Evolutionary conservation across 1,139 yeast genomes (phyloP), one percentile per base, ranked within the genome.

Genomic region (Nakaseomyces kungkrabaensis): DNA sequence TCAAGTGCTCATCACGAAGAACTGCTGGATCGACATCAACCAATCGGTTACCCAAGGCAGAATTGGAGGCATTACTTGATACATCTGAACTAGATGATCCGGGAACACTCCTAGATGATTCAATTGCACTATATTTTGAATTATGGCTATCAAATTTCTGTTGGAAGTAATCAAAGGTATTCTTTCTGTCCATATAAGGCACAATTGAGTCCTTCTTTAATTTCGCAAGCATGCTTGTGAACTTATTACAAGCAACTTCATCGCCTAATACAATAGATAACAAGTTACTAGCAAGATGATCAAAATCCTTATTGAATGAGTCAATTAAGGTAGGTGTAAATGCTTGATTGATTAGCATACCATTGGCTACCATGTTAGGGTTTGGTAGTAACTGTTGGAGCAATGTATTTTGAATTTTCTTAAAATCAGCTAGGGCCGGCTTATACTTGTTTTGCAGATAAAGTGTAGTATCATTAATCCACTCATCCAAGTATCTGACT

Each of bases 341-440:
- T 54, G 85, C 92, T 62, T 79, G 94, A 63, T 82, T 63, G n/a
- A 59, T 89, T 29, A 81, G 74, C 33, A 82, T 66, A 0, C 90
- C 89, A 56, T 81, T 82, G 52, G 79, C 79, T 11, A 84, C 70
- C 57, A 84, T 81, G 1, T 77, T 72, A 2, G 62, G 56, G 9
- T 64, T 56, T 0, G 85, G 85, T 22, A 77, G 69, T 48, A 80
- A 57, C 54, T 76, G 77, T 45, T 76, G 77, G 44, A 78, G 60
- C 40, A 79, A 70, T 4, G 78, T 71, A 38, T 69, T 69, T 48
- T 74, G 69, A 38, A 72, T 70, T 11, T 73, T 68, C 51, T 71
- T 77, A 59, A 85, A 74, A 49, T 83, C 87, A 26, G 71, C 69
- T 32, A 73, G 65, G 40, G 76, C 73, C 37, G 67, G 68, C 3